A percentile compares a stretch with the other conserved stretches of the same genome.
Evolutionary conservation across 2,329 filamentous ascomycete genomes (phyloP).

Genomic region (Epichloe scottii): DNA sequence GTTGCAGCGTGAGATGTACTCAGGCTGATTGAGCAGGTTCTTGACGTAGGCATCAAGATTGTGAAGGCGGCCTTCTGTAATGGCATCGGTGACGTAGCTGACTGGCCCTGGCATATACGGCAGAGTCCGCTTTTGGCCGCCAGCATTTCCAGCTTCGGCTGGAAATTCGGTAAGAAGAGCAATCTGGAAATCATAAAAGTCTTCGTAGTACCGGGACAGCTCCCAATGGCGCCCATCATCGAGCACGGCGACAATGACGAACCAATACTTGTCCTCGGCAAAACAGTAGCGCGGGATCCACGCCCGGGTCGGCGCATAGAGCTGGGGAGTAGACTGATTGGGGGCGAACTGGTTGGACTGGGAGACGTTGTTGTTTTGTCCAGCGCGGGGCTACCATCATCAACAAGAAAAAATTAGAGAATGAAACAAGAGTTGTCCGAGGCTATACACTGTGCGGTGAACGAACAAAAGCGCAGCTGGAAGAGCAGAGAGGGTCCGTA

Average conservation of each 20-base stretch:
- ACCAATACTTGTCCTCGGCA: slow-evolving; percentile 97
- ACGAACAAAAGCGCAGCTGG: background rate
- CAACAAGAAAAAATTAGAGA: background rate
- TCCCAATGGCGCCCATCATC: slow-evolving; percentile 91
- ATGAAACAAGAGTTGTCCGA: background rate
- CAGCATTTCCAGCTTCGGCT: slow-evolving; percentile 79
- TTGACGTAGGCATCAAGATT: slow-evolving; percentile 95
- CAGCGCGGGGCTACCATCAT: slow-evolving; percentile 12
- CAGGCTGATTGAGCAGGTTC: slow-evolving; percentile 70
- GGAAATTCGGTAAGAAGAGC: slow-evolving; percentile 86
- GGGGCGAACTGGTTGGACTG: slow-evolving; percentile 24
- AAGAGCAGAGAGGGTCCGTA: slow-evolving; percentile 9
- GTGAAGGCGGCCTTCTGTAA: slow-evolving; percentile 83
- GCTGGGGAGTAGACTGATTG: slow-evolving; percentile 35
- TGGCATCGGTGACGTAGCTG: slow-evolving; percentile 94
- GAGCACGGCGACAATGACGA: slow-evolving; percentile 82
- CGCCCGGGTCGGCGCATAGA: slow-evolving; percentile 68
- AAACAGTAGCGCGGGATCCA: slow-evolving; percentile 89
- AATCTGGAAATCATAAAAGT: slow-evolving; percentile 98
- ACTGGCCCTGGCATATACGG: slow-evolving; percentile 98
- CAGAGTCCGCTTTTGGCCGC: slow-evolving; percentile 64
- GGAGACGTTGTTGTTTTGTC: slow-evolving; percentile 14
- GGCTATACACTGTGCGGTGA: background rate
- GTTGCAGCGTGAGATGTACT: slow-evolving; percentile 72
- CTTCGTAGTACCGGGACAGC: slow-evolving; percentile 87